Base-by-base conservation (phyloP, 371 early-diverging fungal genomes). In the Smittium culicis region DNA sequence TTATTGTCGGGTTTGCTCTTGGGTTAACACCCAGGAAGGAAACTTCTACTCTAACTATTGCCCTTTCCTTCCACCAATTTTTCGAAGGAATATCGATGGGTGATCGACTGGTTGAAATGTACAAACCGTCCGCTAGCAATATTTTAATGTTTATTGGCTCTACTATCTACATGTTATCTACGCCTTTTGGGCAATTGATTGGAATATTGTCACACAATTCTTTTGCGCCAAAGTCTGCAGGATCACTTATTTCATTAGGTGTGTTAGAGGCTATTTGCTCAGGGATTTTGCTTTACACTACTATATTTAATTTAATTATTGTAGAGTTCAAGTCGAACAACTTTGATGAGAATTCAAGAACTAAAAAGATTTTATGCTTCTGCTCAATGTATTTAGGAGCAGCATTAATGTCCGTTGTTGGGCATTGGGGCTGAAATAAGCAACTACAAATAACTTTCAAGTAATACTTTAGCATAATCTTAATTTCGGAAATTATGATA, bases 1-100 rank as follows among this genome's bases (percentile, higher is more conserved):
- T 95, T 62, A 83, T 95, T 62, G 85, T 95, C 65, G 96, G 94
- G 8, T 75, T 94, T 62, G 81, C 91, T 3, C 78, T 95, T n/a
- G 88, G 90, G 0, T 83, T 84, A 60, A 81, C 86, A 0, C 73
- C 79, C 29, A 83, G 79, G 55, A 74, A 77, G 1, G 86, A 84
- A 30, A 91, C 89, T 73, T 72, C 74, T 24, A 80, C 87, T 0
- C 81, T 95, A 45, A 78, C 90, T 8, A 80, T 90, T 67, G 94
- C 94, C 0, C 77, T 93, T 28, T 80, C 82, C 27, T 92, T 95
- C 78, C 95, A 95, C 77, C 94, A 85, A 79, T 83, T 84, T 69
- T 85, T 86, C 66, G 85, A 84, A 74, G 86, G 85, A 16, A 61
- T 86, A 55, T 85, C 86, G 0, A 70, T 86, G 28, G 86, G 86